Conservation (phyloP, 768 basidiomycete genomes). For the Clitopilus passeckerianus region DNA sequence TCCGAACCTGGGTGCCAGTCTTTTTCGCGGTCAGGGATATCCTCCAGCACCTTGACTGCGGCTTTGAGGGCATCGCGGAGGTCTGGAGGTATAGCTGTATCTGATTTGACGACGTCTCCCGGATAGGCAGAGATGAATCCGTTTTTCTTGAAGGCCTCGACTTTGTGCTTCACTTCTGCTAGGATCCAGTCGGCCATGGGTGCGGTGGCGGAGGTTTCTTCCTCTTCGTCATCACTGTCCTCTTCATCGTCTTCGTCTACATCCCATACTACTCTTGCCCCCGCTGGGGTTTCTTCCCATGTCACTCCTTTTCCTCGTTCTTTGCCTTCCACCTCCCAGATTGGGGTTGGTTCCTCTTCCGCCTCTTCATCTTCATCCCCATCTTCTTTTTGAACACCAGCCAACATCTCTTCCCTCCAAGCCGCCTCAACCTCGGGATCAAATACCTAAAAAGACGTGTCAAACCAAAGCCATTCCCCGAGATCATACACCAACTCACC, state of each 20-base stretch:
- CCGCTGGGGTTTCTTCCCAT: too few species aligned
- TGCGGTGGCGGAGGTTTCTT: conserved; percentile 6
- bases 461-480: too few species aligned
- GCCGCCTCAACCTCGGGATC: conserved; percentile 7
- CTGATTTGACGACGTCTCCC: conserved; percentile 20
- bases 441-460: conserved; percentile 6
- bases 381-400: too few species aligned
- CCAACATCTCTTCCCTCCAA: conserved; percentile 12
- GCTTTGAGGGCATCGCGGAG: conserved; percentile 13
- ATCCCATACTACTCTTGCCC: too few species aligned
- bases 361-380: too few species aligned
- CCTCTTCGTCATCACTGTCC: not conserved
- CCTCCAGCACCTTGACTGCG: conserved; percentile 21
- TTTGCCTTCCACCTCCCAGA: too few species aligned
- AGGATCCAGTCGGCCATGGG: conserved; percentile 14
- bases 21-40: conserved; percentile 21
- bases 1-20: conserved; percentile 40
- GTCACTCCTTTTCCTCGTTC: too few species aligned
- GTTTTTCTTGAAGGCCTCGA: conserved; percentile 7
- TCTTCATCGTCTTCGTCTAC: too few species aligned
- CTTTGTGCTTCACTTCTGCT: conserved; percentile 13
- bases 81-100: conserved; percentile 16
- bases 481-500: conserved; percentile 1
- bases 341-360: too few species aligned
- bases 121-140: conserved; percentile 11